These are phyloP conservation scores for Ceratocystis lukuohia DNA, from an alignment of 2,329 filamentous ascomycete genomes.

Conservation along the genomic window DNA sequence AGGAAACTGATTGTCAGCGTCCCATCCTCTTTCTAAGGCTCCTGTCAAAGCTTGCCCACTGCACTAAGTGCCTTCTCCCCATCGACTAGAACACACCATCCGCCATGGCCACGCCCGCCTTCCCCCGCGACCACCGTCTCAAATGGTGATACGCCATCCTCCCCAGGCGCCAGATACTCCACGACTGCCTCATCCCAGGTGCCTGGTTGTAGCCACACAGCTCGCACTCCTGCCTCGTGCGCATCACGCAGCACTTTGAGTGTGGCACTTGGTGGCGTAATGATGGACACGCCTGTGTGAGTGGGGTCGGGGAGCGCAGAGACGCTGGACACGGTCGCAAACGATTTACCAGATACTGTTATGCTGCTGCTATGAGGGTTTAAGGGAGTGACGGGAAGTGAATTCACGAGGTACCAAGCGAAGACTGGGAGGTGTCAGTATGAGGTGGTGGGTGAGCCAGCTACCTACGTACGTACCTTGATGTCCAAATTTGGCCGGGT, in stretches of 20 bases:
- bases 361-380: constrained; percentile 61
- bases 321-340: constrained; percentile 53
- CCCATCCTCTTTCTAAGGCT: too few relatives aligned
- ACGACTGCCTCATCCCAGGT: constrained; percentile 68
- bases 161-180: constrained; percentile 47
- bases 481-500: constrained; percentile 75
- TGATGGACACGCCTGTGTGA: constrained; percentile 67
- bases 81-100: constrained; percentile 81
- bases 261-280: constrained; percentile 73
- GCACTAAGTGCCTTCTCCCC: constrained; percentile 51
- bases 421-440: constrained; percentile 47
- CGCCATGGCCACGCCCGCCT: constrained; percentile 53
- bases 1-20: too few relatives aligned
- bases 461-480: constrained; percentile 52
- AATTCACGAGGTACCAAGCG: constrained; percentile 70
- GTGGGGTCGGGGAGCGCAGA: constrained; percentile 50
- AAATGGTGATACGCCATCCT: constrained; percentile 35
- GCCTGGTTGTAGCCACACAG: constrained; percentile 85
- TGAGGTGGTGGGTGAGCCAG: constrained; percentile 9
- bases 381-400: constrained; percentile 65
- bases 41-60: constrained; percentile 37
- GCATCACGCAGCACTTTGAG: constrained; percentile 64
- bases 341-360: constrained; percentile 35
- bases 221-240: constrained; percentile 54
- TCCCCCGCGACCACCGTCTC: constrained; percentile 54